Evolutionary conservation across 176 grass and related monocot species (phyloP), one percentile per base, ranked within the genome.

Genomic region (Carex pumila): DNA sequence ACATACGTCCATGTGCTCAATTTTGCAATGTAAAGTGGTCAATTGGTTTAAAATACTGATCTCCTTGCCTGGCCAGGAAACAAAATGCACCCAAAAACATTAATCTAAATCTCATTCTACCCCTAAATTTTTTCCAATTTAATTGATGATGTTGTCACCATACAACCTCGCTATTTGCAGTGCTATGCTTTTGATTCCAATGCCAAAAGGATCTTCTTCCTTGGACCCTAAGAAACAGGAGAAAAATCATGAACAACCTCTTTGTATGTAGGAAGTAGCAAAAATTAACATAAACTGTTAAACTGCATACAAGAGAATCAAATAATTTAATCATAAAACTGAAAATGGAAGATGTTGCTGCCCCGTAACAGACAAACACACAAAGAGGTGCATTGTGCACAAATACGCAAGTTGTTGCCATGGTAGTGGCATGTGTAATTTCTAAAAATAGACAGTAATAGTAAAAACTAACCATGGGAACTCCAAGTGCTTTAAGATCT

Each of bases 151-250:
- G 43, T 54, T 72, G n/a, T 74, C 45, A 80, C 66, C 55, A 87
- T 86, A 82, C 77, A 79, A 79, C 31, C 57, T 13, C 53, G 69
- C 52, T 65, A 13, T 49, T 17, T 71, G 72, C 43, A 47, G 17
- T 71, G 62, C 80, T 98, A 98, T 11, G 79, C 85, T 92, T 89
- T 90, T 4, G 93, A 89, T 87, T 92, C 90, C 93, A 95, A 89
- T 19, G 89, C 89, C 85, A 99, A 88, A 30, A 93, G 87, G 67
- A 99, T 99, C 91, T 99, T 99, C 80, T 99, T 99, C 71, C 97
- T 93, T 82, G 97, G 97, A 92, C 97, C 97, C 97, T 99, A 89
- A 83, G 87, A 87, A 59, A 89, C 59, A 41, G 83, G 64, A 62
- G 32, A 85, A 12, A 63, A 55, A 49, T 57, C 1, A 87, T 79